Conservation (phyloP, 2,329 filamentous ascomycete genomes). For the Arthroderma sp. region DNA sequence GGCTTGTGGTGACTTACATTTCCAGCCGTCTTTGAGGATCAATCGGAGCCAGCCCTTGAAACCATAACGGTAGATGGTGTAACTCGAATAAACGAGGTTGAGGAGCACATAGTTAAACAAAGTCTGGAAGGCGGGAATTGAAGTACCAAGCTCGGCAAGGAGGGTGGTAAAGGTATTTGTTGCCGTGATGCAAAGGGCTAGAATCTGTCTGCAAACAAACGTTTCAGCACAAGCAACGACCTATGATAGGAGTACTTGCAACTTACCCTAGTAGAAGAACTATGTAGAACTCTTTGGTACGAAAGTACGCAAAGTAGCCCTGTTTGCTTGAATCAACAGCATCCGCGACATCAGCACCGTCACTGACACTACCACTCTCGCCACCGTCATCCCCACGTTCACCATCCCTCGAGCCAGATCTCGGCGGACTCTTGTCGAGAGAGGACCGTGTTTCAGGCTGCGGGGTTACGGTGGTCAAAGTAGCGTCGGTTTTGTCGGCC, state of each 20-base stretch:
- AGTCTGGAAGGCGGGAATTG: slow-evolving; percentile 88
- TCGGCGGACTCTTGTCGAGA: too few species aligned
- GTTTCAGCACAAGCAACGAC: background rate
- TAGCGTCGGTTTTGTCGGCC: background rate
- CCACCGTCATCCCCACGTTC: background rate
- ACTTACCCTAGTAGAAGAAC: slow-evolving; percentile 60
- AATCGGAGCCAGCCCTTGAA: slow-evolving; percentile 54
- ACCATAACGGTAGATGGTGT: slow-evolving; percentile 69
- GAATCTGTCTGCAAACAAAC: slow-evolving; percentile 46
- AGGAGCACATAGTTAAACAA: slow-evolving; percentile 89
- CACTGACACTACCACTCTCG: background rate
- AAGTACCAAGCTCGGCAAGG: slow-evolving; percentile 53
- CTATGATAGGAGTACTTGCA: slow-evolving; percentile 1
- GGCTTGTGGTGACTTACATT: slow-evolving; percentile 37
- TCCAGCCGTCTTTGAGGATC: slow-evolving; percentile 65
- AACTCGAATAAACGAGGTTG: slow-evolving; percentile 64
- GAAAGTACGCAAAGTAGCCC: slow-evolving; percentile 55
- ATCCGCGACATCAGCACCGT: slow-evolving; percentile 14
- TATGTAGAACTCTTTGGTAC: slow-evolving; percentile 76
- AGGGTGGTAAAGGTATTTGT: slow-evolving; percentile 84
- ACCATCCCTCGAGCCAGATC: too few species aligned
- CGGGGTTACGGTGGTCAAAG: background rate
- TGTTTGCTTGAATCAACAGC: slow-evolving; percentile 32
- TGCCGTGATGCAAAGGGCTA: slow-evolving; percentile 78
- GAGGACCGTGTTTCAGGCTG: background rate